A percentile compares a stretch with the other conserved stretches of the same genome.
These are phyloP conservation scores for Ampelocalamus luodianensis DNA, from an alignment of 176 grass and related monocot species.

Conservation along the genomic window DNA sequence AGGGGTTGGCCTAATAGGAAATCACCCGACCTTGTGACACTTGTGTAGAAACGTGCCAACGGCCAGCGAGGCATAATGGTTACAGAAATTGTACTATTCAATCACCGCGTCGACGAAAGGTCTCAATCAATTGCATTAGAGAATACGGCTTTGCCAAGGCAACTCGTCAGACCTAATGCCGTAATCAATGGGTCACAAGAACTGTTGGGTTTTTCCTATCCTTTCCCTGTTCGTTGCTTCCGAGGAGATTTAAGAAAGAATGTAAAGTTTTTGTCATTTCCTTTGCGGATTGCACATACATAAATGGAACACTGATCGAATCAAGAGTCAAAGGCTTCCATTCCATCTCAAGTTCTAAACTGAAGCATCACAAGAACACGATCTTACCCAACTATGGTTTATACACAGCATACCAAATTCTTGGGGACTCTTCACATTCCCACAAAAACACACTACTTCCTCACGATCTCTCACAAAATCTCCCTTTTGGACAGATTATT, in stretches of 20 bases:
- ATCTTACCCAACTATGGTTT: not conserved
- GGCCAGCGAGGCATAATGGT: not conserved
- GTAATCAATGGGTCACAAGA: not conserved
- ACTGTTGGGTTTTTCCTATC: not conserved
- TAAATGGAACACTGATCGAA: not conserved
- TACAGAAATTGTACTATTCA: conserved; percentile 9
- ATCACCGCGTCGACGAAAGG: conserved; percentile 32
- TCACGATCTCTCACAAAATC: conserved; percentile 26
- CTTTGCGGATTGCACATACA: not conserved
- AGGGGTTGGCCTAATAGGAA: not conserved
- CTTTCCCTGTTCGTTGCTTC: not conserved
- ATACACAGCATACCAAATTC: not conserved
- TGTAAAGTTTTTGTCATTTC: not conserved
- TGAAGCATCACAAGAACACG: conserved; percentile 16
- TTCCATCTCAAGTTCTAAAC: not conserved
- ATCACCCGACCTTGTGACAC: not conserved
- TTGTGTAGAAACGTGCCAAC: conserved; percentile 18
- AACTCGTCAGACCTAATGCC: conserved; percentile 20
- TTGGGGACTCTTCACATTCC: not conserved
- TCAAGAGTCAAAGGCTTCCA: not conserved
- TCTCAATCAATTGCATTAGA: conserved; percentile 21
- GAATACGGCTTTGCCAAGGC: not conserved
- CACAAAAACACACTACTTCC: not conserved
- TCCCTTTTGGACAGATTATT: conserved; percentile 34
- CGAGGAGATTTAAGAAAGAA: not conserved